phyloP scores from a whole-genome alignment of 371 early-diverging fungal genomes.

The Mucor ambiguus region DNA sequence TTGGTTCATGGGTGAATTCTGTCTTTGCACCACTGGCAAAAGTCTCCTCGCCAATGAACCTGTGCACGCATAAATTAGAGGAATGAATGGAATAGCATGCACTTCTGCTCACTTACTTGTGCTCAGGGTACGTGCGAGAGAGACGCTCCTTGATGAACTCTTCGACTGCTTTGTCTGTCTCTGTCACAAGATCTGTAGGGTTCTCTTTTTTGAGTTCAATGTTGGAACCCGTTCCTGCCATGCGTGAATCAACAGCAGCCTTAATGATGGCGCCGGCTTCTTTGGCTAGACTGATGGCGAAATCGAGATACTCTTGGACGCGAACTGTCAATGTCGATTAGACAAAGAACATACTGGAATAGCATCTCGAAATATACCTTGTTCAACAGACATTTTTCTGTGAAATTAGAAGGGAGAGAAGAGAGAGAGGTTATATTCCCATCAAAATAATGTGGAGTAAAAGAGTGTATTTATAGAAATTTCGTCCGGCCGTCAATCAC shows the following conservation, averaged over 20 bases:
- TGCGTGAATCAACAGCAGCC: constrained; percentile 57
- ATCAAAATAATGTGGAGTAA: neutral
- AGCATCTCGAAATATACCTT: neutral
- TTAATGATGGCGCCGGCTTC: constrained; percentile 67
- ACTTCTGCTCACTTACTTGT: constrained; percentile 49
- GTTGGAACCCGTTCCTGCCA: constrained; percentile 46
- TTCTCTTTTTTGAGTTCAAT: constrained; percentile 62
- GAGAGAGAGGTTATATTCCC: neutral
- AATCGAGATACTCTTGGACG: constrained; percentile 50
- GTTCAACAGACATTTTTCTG: constrained; percentile 7
- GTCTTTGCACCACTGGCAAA: constrained; percentile 64
- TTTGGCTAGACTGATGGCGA: constrained; percentile 61
- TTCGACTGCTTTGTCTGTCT: constrained; percentile 84
- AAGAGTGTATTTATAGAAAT: neutral
- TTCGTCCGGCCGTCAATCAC: neutral
- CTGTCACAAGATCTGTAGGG: constrained; percentile 83
- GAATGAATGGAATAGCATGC: neutral
- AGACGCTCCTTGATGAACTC: constrained; percentile 65
- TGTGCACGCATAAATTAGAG: constrained; percentile 9
- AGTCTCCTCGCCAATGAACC: constrained; percentile 89
- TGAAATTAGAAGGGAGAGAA: neutral
- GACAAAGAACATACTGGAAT: no score
- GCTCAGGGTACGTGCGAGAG: constrained; percentile 59
- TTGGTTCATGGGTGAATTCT: constrained; percentile 72
- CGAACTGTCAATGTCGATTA: constrained; percentile 2